Percentiles rank a stretch among this genome's conserved stretches.
phyloP scores from a whole-genome alignment of 1,284 basidiomycete genomes.

The Salmacisia buchloeana region DNA sequence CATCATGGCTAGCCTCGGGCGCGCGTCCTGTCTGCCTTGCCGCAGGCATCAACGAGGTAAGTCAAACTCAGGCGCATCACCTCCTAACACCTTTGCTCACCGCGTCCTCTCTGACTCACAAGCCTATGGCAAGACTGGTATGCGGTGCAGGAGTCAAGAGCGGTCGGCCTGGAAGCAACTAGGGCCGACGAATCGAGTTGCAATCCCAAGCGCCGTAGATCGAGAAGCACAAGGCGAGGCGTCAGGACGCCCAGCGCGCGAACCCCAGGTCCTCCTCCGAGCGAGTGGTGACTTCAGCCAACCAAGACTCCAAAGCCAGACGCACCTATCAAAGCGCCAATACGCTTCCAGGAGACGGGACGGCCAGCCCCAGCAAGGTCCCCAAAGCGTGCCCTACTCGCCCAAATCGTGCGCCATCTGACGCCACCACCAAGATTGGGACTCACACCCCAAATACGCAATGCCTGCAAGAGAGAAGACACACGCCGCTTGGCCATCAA shows the following conservation, averaged over 20 bases:
- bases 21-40: slow-evolving; percentile 92
- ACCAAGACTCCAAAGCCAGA: not conserved
- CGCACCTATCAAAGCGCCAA: not conserved
- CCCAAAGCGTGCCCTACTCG: slow-evolving; percentile 84
- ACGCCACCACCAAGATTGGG: slow-evolving; percentile 98
- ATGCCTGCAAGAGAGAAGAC: slow-evolving; percentile 83
- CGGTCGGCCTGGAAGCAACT: too few species aligned
- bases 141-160: slow-evolving; percentile 80
- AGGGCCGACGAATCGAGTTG: too few species aligned
- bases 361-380: slow-evolving; percentile 81
- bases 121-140: slow-evolving; percentile 63
- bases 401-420: slow-evolving; percentile 90
- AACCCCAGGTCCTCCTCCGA: not conserved
- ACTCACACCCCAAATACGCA: slow-evolving; percentile 81
- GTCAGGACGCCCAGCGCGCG: too few species aligned
- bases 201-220: not conserved
- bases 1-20: slow-evolving; percentile 85
- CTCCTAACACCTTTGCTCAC: slow-evolving; percentile 11
- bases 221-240: not conserved
- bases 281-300: not conserved
- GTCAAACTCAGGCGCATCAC: slow-evolving; percentile 18
- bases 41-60: slow-evolving; percentile 91
- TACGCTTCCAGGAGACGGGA: not conserved
- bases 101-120: not conserved
- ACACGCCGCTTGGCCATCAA: slow-evolving; percentile 83